Conservation (phyloP, 768 basidiomycete species). For the Boletus rubropictus region DNA sequence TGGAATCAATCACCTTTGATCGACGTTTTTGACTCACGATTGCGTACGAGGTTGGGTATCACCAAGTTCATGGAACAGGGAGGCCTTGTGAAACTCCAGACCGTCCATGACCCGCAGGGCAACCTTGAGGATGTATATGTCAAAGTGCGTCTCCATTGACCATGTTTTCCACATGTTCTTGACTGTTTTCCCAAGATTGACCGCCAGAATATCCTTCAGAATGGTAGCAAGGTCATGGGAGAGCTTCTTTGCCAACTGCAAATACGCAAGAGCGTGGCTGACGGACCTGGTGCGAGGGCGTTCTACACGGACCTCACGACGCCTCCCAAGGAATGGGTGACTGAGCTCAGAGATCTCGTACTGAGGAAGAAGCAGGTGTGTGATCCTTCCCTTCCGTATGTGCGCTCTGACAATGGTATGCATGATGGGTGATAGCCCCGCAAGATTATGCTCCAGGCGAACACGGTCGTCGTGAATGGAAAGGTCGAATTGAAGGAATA, state of each 20-base stretch:
- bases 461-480: constrained; percentile 59
- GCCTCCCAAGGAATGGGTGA: constrained; percentile 66
- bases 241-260: constrained; percentile 76
- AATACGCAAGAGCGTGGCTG: constrained; percentile 80
- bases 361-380: constrained; percentile 72
- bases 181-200: constrained; percentile 48
- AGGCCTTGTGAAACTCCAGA: constrained; percentile 66
- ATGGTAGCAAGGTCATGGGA: constrained; percentile 63
- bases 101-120: constrained; percentile 53
- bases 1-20: neutral
- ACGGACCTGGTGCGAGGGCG: constrained; percentile 69
- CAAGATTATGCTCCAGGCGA: constrained; percentile 82
- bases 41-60: constrained; percentile 60
- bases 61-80: constrained; percentile 70
- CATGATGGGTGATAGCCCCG: constrained; percentile 48
- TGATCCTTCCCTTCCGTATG: constrained; percentile 4
- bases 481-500: constrained; percentile 78
- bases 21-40: neutral
- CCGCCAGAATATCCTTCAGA: constrained; percentile 55
- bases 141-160: constrained; percentile 40
- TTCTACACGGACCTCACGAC: constrained; percentile 79
- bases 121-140: constrained; percentile 64
- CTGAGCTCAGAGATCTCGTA: constrained; percentile 71
- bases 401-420: neutral
- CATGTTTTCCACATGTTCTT: neutral